A percentile compares a stretch with the other conserved stretches of the same genome.
phyloP scores from a whole-genome alignment of 768 basidiomycete species.

The Boletus rubroflammeus region DNA sequence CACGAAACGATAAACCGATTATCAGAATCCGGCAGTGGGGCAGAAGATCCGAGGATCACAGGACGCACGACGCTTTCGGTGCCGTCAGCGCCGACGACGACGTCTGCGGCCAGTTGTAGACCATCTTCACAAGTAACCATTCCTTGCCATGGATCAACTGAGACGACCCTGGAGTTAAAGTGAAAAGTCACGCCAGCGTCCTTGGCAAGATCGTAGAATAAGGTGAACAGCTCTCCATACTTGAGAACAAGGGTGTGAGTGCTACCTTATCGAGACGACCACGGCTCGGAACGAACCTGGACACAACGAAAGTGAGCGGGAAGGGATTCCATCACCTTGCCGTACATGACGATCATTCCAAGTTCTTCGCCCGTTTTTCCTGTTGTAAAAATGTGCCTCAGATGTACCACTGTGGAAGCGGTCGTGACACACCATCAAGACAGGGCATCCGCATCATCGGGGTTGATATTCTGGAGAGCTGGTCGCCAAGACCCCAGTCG shows the following conservation, averaged over 20 bases:
- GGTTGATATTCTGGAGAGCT: constrained; percentile 33
- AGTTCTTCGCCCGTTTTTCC: constrained; percentile 42
- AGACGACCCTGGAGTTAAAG: constrained; percentile 38
- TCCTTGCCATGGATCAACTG: constrained; percentile 31
- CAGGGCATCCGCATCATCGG: constrained; percentile 16
- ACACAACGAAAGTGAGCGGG: constrained; percentile 45
- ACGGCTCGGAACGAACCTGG: constrained; percentile 34
- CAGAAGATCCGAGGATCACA: constrained; percentile 28
- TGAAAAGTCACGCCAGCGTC: constrained; percentile 46
- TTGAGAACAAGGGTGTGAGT: constrained; percentile 18
- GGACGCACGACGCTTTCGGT: constrained; percentile 40
- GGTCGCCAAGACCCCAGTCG: constrained; percentile 50
- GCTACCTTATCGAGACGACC: background rate
- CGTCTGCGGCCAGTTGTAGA: constrained; percentile 42
- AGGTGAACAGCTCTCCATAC: constrained; percentile 50
- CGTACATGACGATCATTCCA: constrained; percentile 42
- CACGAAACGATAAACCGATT: constrained; percentile 15
- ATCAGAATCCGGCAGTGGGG: constrained; percentile 10
- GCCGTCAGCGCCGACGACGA: constrained; percentile 63
- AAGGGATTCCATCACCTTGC: constrained; percentile 41
- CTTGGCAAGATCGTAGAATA: constrained; percentile 45
- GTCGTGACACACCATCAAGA: constrained; percentile 11
- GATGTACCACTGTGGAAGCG: too few relatives aligned
- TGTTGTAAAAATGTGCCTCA: constrained; percentile 9
- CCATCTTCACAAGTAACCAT: constrained; percentile 37